Conservation (phyloP, 1,284 basidiomycete species). For the Mycosarcoma mackinlayi region DNA sequence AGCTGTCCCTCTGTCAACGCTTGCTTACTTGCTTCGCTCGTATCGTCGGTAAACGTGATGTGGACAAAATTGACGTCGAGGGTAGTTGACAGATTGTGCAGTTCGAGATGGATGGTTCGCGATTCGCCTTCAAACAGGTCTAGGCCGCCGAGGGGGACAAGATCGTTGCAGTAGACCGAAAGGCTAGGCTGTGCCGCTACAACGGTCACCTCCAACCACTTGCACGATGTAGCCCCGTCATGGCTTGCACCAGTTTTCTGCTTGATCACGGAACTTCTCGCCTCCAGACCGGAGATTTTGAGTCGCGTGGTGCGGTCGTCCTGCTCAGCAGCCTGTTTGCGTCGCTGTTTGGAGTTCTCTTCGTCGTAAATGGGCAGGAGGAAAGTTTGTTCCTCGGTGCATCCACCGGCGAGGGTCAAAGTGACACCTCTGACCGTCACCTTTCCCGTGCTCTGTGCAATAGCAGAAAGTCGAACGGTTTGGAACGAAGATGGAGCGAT, state of each 20-base stretch:
- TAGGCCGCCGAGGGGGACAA: conserved; percentile 83
- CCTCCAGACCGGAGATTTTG: conserved; percentile 79
- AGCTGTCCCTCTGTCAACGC: conserved; percentile 79
- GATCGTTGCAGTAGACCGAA: conserved; percentile 83
- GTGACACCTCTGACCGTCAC: conserved; percentile 81
- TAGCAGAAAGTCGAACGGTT: conserved; percentile 78
- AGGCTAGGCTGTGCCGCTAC: conserved; percentile 87
- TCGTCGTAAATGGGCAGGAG: conserved; percentile 79
- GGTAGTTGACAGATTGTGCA: conserved; percentile 80
- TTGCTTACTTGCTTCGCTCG: conserved; percentile 79
- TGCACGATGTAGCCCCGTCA: not conserved
- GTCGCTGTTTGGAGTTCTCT: conserved; percentile 77
- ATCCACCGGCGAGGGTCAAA: conserved; percentile 78
- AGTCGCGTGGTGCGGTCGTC: conserved; percentile 75
- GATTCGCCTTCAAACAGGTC: conserved; percentile 94
- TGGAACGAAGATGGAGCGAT: conserved; percentile 82
- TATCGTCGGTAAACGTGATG: conserved; percentile 88
- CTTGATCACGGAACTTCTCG: conserved; percentile 68
- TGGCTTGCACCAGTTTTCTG: conserved; percentile 12
- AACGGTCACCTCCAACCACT: conserved; percentile 77
- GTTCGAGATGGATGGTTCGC: conserved; percentile 82
- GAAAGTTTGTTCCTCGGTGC: conserved; percentile 76
- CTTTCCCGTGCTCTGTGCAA: conserved; percentile 76
- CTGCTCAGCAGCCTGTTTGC: conserved; percentile 73
- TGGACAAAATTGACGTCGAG: conserved; percentile 86